Base-by-base conservation (phyloP, 2,329 filamentous ascomycete genomes). In the Cytospora paraplurivora region DNA sequence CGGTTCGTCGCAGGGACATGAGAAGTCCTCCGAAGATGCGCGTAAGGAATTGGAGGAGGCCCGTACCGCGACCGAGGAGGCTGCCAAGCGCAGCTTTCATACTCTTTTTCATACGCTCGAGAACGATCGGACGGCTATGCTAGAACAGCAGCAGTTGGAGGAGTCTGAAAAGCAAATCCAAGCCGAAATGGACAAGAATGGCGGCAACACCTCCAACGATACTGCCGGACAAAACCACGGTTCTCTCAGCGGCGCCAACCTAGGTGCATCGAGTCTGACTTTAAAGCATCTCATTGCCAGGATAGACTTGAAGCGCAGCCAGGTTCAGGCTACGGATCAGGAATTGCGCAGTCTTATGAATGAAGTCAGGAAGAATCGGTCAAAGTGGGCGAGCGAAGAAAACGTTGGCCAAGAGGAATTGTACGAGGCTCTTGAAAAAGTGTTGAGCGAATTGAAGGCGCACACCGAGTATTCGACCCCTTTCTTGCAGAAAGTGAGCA, bases 371-470 rank as follows among this genome's bases (percentile, higher is more conserved):
- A 99, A 98, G 76, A 98, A 98, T 71, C 85, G 95, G 71, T 98
- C 94, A 77, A 99, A 99, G 78, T 99, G 95, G 95, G 94, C 95
- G 4, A 98, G 91, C 74, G 95, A 98, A 76, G 95, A 99, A 70
- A 95, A 96, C 69, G 90, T 99, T 66, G 94, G 95, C 65, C 95
- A 99, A 76, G 95, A 99, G 76, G 95, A 99, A 76, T 83, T 99
- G 7, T 99, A 99, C 74, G 95, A 99, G 78, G 92, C 95, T 12
- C 83, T 95, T 15, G 95, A 99, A 75, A 98, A 98, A 79, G 95
- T 99, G 59, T 82, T 99, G 72, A 96, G 93, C 72, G 94, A 98
- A 75, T 86, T 99, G 62, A 98, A 98, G 76, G 95, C 95, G 41
- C 93, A 96, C 79, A 97, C 93, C 1, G 95, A 99, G 76, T 96